Evolutionary conservation across 2,329 filamentous ascomycete species (phyloP).

Genomic region (Eutypella sp.): DNA sequence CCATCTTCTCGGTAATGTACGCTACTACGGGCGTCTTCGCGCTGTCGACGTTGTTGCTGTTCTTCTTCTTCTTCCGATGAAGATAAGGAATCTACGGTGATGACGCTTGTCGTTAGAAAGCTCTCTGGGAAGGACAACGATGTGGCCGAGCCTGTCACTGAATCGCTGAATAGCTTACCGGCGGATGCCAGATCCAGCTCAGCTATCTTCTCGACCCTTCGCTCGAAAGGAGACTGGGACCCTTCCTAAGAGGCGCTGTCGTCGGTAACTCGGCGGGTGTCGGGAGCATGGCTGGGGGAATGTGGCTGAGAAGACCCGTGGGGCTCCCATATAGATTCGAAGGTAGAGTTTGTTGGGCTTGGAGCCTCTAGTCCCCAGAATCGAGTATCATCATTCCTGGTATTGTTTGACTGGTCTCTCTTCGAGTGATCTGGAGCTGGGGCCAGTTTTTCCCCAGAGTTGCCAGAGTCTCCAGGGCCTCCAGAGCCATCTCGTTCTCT

Average conservation of each 20-base stretch:
- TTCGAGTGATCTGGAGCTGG: constrained; percentile 28
- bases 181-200: constrained; percentile 21
- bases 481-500: too few species aligned
- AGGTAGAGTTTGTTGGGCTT: constrained; percentile 2
- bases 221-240: constrained; percentile 11
- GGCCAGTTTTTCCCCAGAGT: neutral
- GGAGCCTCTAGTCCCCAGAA: too few species aligned
- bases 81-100: constrained; percentile 25
- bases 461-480: too few species aligned
- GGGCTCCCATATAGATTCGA: constrained; percentile 9
- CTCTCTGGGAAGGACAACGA: constrained; percentile 12
- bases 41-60: too few species aligned
- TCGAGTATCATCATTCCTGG: too few species aligned
- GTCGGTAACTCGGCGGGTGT: constrained; percentile 5
- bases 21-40: too few species aligned
- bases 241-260: constrained; percentile 11
- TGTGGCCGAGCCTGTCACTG: constrained; percentile 11
- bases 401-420: too few species aligned
- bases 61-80: constrained; percentile 14
- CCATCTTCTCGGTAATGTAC: constrained; percentile 11
- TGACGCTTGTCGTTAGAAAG: constrained; percentile 18
- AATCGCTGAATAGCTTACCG: constrained; percentile 22
- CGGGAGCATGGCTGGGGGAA: neutral
- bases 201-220: constrained; percentile 15
- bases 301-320: constrained; percentile 9